A percentile compares a stretch with the other conserved stretches of the same genome.
Evolutionary conservation across 371 early-diverging fungal species (phyloP).

Genomic region (Rhizoclosmatium hyalinum): DNA sequence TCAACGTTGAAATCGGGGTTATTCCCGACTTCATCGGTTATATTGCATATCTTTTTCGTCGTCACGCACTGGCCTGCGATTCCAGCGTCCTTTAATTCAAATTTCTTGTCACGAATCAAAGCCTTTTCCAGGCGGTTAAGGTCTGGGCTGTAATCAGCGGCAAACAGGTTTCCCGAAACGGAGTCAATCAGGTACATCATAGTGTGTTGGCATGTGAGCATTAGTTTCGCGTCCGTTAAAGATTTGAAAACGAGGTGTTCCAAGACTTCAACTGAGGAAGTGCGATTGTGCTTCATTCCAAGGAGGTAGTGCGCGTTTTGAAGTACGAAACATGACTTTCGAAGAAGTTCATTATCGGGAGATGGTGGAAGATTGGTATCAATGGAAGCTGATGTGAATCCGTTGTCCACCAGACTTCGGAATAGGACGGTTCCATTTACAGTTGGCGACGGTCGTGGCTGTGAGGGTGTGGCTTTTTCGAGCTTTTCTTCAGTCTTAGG

Average conservation of each 20-base stretch:
- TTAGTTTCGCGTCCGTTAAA: neutral
- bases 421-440: neutral
- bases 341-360: neutral
- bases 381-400: neutral
- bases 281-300: neutral
- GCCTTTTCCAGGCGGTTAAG: constrained; percentile 13
- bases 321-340: constrained; percentile 1
- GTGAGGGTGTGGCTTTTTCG: neutral
- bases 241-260: constrained; percentile 1
- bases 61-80: neutral
- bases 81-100: neutral
- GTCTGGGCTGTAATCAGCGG: constrained; percentile 8
- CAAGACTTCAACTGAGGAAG: neutral
- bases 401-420: neutral
- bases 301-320: neutral
- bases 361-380: neutral
- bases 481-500: no score
- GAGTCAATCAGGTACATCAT: constrained; percentile 13
- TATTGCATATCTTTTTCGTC: neutral
- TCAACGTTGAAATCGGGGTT: neutral
- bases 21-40: neutral
- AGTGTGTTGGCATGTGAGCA: constrained; percentile 10
- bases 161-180: neutral
- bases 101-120: constrained; percentile 16
- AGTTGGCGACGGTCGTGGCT: neutral